phyloP scores from a whole-genome alignment of 116 monocot genomes.

The Phalaenopsis hybrid region DNA sequence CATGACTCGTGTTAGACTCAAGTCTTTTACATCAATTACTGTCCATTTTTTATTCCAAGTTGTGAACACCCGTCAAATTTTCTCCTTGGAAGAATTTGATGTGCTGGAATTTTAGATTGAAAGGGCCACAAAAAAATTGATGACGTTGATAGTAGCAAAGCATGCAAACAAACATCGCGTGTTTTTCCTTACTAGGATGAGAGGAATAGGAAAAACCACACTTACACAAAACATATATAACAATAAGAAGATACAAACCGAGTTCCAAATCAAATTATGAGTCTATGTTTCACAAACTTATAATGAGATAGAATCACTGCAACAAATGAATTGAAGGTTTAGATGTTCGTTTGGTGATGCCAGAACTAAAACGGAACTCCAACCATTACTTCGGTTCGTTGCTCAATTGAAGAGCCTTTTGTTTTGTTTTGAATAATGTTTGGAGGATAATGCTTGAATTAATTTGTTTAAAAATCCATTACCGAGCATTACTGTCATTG shows the following conservation, averaged over 20 bases:
- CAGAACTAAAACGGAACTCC: conserved; percentile 3
- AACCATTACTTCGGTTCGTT: not conserved
- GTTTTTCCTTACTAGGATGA: conserved; percentile 28
- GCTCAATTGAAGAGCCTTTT: conserved; percentile 23
- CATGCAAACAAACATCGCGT: not conserved
- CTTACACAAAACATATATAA: conserved; percentile 30
- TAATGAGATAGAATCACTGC: conserved; percentile 20
- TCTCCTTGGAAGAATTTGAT: not conserved
- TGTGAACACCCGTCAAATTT: too few species aligned
- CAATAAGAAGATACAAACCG: conserved; percentile 1
- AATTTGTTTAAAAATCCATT: conserved; percentile 18
- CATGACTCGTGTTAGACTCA: too few species aligned
- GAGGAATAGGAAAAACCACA: conserved; percentile 44
- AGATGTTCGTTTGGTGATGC: conserved; percentile 7
- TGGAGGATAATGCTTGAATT: conserved; percentile 30
- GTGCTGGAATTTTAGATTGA: conserved; percentile 14
- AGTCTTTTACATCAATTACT: too few species aligned
- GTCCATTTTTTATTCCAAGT: too few species aligned
- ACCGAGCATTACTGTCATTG: conserved; percentile 9
- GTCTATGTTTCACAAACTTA: conserved; percentile 11
- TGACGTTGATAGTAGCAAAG: not conserved
- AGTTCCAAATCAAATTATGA: conserved; percentile 32
- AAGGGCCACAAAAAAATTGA: not conserved
- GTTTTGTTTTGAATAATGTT: conserved; percentile 36
- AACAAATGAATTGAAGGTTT: conserved; percentile 11